Percentiles rank a stretch among this genome's conserved stretches.
phyloP scores from a whole-genome alignment of 257 asterid species.

The Nicotiana paniculata region DNA sequence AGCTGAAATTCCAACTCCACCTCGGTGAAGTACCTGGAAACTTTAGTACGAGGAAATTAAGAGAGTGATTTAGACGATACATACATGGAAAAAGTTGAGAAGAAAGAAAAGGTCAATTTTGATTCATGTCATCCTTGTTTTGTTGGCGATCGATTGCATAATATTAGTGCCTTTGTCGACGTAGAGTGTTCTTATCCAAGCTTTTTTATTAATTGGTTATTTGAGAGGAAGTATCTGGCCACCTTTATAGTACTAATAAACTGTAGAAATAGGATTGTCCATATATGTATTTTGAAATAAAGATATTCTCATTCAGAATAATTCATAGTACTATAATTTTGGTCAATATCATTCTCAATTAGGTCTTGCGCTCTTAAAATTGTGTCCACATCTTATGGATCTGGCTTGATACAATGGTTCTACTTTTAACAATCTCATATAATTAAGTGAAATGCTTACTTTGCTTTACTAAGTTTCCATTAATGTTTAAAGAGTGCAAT shows the following conservation, averaged over 20 bases:
- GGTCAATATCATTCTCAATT: neutral
- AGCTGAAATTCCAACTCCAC: too few species aligned
- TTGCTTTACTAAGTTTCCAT: neutral
- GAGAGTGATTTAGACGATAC: neutral
- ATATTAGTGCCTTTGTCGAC: neutral
- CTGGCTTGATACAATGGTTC: neutral
- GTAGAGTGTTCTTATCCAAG: neutral
- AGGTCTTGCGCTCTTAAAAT: neutral
- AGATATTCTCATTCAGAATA: neutral
- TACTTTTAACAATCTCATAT: neutral
- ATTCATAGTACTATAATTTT: neutral
- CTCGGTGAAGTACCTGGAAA: neutral
- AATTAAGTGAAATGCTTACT: neutral
- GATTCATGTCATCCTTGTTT: neutral
- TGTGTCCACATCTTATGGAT: constrained; percentile 6
- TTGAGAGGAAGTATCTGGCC: neutral
- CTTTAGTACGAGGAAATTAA: neutral
- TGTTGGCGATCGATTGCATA: neutral
- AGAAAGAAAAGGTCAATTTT: neutral
- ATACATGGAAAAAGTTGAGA: neutral
- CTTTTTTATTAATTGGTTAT: neutral
- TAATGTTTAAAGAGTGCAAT: neutral
- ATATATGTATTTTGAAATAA: neutral
- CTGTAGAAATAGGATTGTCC: neutral
- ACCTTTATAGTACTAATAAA: neutral